These are phyloP conservation scores for Boechera divaricarpa DNA, from an alignment of 345 rosid genomes.

Conservation along the genomic window DNA sequence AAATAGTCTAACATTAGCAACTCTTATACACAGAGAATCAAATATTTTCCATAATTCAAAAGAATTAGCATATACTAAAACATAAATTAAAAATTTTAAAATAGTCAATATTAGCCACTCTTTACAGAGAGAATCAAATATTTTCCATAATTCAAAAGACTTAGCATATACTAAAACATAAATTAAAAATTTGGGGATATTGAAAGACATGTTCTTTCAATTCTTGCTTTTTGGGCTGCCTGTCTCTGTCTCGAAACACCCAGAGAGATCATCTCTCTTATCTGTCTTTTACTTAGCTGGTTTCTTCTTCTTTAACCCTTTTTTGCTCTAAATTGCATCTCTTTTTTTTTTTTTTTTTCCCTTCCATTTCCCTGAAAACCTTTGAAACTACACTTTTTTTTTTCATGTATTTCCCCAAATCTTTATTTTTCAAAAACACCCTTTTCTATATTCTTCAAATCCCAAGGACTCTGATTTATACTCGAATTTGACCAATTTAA, in stretches of 20 bases:
- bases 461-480: neutral
- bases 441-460: neutral
- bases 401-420: neutral
- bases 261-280: slow-evolving; percentile 6
- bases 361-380: no score
- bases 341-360: no score
- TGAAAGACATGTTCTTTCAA: slow-evolving; percentile 17
- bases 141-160: neutral
- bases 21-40: neutral
- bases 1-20: neutral
- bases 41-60: slow-evolving; percentile 7
- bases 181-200: no score
- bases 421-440: neutral
- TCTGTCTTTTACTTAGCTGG: slow-evolving; percentile 39
- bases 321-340: neutral
- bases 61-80: neutral
- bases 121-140: slow-evolving; percentile 5
- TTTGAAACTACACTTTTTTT: no score
- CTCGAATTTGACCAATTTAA: neutral
- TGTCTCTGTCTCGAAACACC: slow-evolving; percentile 16
- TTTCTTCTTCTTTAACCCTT: slow-evolving; percentile 11
- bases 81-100: no score
- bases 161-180: neutral
- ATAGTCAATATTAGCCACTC: neutral
- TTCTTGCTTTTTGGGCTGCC: slow-evolving; percentile 29